Percentiles rank a stretch among this genome's conserved stretches.
phyloP scores from a whole-genome alignment of 2,329 filamentous ascomycete species.

The Capronia americana region DNA sequence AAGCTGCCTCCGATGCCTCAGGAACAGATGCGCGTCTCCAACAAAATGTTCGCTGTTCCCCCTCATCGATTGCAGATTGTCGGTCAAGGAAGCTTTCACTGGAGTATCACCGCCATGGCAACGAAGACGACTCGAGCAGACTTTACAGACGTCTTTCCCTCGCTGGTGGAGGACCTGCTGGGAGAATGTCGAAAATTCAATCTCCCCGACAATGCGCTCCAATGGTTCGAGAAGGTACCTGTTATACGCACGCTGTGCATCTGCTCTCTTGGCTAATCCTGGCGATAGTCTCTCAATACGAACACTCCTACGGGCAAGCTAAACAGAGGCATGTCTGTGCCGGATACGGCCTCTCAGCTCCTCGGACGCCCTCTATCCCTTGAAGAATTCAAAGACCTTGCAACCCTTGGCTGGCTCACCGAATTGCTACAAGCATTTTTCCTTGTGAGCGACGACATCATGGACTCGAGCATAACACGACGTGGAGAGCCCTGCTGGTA shows the following conservation, averaged over 20 bases:
- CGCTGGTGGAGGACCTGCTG: conserved; percentile 80
- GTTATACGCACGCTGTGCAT: no score
- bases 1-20: conserved; percentile 12
- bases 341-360: conserved; percentile 85
- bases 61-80: conserved; percentile 16
- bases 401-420: conserved; percentile 93
- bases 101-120: conserved; percentile 58
- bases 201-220: conserved; percentile 76
- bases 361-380: conserved; percentile 73
- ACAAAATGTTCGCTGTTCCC: conserved; percentile 22
- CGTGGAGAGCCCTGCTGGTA: conserved; percentile 98
- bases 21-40: conserved; percentile 10
- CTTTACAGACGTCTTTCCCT: conserved; percentile 89
- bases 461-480: conserved; percentile 94
- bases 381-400: conserved; percentile 86
- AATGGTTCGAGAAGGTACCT: conserved; percentile 83
- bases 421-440: conserved; percentile 99
- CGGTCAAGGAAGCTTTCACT: conserved; percentile 22
- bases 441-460: conserved; percentile 97
- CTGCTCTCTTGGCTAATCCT: conserved; percentile 12
- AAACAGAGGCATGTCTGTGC: conserved; percentile 97
- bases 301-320: conserved; percentile 96
- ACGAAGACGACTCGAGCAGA: conserved; percentile 73
- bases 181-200: conserved; percentile 81
- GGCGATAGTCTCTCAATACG: conserved; percentile 73